Evolutionary conservation across 2,329 filamentous ascomycete genomes (phyloP).

Genomic region (Fusarium nodosum): DNA sequence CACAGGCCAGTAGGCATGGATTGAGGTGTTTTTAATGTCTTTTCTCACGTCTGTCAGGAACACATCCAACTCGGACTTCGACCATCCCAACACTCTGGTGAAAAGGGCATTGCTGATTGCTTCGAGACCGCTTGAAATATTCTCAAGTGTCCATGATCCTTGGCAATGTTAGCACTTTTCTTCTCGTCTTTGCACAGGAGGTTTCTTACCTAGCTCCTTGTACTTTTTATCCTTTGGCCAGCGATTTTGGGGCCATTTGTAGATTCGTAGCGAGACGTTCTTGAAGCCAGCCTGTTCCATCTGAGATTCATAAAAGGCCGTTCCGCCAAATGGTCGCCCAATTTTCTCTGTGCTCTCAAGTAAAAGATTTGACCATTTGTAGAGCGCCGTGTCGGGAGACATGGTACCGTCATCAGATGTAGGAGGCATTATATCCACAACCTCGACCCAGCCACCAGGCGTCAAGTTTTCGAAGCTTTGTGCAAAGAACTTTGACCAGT

Average conservation of each 20-base stretch:
- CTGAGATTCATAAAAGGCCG: conserved; percentile 43
- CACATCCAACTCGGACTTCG: conserved; percentile 42
- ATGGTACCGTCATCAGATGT: conserved; percentile 23
- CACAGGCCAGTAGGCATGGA: conserved; percentile 51
- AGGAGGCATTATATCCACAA: conserved; percentile 37
- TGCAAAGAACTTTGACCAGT: conserved; percentile 42
- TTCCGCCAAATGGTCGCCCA: conserved; percentile 48
- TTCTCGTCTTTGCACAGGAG: fast-evolving
- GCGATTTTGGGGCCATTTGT: conserved; percentile 62
- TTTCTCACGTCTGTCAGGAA: conserved; percentile 46
- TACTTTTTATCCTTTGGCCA: conserved; percentile 64
- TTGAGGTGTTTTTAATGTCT: conserved; percentile 44
- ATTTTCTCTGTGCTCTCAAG: conserved; percentile 46
- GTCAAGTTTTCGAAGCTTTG: conserved; percentile 38
- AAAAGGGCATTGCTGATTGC: conserved; percentile 48
- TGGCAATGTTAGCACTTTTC: fast-evolving
- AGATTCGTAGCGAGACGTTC: conserved; percentile 60
- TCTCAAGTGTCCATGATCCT: conserved; percentile 38
- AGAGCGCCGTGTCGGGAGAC: conserved; percentile 34
- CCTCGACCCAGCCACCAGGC: conserved; percentile 46
- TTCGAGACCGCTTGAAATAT: conserved; percentile 43
- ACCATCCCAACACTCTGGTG: conserved; percentile 48
- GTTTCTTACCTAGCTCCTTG: conserved; percentile 61
- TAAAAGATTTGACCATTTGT: conserved; percentile 45
- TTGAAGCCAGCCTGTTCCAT: conserved; percentile 64